Evolutionary conservation across 495 filamentous ascomycete genomes (phyloP).

Genomic region (Penicillium lagena): DNA sequence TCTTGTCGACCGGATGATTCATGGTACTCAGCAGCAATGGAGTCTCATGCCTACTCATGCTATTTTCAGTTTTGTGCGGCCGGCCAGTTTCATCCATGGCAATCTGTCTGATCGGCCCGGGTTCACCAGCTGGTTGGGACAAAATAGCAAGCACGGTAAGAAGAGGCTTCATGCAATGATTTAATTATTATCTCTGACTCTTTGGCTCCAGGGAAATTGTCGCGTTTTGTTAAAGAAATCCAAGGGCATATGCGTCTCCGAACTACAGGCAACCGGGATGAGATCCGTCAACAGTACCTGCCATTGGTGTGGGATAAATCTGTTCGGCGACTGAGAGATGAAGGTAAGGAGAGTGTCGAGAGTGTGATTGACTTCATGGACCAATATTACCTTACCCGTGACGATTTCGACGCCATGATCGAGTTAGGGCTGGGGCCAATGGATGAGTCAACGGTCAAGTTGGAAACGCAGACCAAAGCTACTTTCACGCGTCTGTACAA

Average conservation of each 20-base stretch:
- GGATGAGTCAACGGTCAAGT: conserved; percentile 62
- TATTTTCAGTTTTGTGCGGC: conserved; percentile 90
- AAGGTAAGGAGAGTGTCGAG: conserved; percentile 68
- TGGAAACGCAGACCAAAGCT: conserved; percentile 79
- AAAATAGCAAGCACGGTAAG: conserved; percentile 80
- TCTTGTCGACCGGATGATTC: conserved; percentile 95
- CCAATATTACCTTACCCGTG: conserved; percentile 90
- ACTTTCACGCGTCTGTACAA: conserved; percentile 93
- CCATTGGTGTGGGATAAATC: conserved; percentile 80
- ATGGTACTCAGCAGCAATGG: conserved; percentile 97
- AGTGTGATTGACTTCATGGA: conserved; percentile 91
- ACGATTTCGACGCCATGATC: conserved; percentile 87
- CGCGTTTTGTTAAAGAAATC: conserved; percentile 84
- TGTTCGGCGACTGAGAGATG: conserved; percentile 60
- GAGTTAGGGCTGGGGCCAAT: conserved; percentile 88
- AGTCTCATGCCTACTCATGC: conserved; percentile 95
- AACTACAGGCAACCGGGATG: conserved; percentile 85
- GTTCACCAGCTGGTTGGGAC: conserved; percentile 90
- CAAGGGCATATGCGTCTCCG: conserved; percentile 95
- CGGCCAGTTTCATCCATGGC: conserved; percentile 85
- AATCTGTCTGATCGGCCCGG: conserved; percentile 52
- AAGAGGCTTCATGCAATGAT: not conserved
- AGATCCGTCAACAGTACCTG: conserved; percentile 90
- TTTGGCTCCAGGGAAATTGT: conserved; percentile 56
- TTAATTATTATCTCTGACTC: not conserved